Conservation (phyloP, 495 filamentous ascomycete species). For the Bacidia gigantensis region DNA sequence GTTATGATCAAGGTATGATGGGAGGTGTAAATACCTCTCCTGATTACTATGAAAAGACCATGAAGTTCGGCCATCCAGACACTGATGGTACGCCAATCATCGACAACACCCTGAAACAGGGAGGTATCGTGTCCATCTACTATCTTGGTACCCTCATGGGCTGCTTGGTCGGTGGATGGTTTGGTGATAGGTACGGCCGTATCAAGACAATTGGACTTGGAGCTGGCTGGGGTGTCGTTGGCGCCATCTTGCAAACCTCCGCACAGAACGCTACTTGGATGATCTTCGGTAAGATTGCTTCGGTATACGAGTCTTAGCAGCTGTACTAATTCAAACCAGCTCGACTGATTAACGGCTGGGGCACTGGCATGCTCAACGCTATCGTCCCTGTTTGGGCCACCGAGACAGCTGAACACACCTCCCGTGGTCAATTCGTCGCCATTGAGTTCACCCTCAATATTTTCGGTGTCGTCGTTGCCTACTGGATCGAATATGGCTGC, state of each 20-base stretch:
- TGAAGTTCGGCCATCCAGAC: conserved; percentile 49
- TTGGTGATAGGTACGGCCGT: conserved; percentile 44
- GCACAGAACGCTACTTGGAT: conserved; percentile 54
- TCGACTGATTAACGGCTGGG: conserved; percentile 50
- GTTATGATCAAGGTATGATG: conserved; percentile 43
- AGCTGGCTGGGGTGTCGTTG: conserved; percentile 40
- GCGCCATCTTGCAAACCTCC: conserved; percentile 44
- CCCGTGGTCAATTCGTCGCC: conserved; percentile 53
- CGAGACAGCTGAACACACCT: conserved; percentile 52
- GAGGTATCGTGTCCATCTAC: conserved; percentile 55
- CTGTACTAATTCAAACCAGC: conserved; percentile 20
- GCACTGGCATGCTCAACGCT: conserved; percentile 55
- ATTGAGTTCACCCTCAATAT: conserved; percentile 60
- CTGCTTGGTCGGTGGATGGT: conserved; percentile 43
- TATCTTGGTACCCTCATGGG: conserved; percentile 45
- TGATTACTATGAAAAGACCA: conserved; percentile 38
- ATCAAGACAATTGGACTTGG: conserved; percentile 47
- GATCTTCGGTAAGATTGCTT: conserved; percentile 38
- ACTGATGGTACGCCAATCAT: conserved; percentile 31
- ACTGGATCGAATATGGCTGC: conserved; percentile 53
- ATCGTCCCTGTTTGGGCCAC: conserved; percentile 59
- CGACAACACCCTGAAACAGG: conserved; percentile 47
- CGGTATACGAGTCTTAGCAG: too few relatives aligned
- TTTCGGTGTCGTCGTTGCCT: conserved; percentile 48
- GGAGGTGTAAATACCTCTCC: conserved; percentile 35